Conservation (phyloP, 1,139 yeast genomes). For the Geotrichum fermentans region DNA sequence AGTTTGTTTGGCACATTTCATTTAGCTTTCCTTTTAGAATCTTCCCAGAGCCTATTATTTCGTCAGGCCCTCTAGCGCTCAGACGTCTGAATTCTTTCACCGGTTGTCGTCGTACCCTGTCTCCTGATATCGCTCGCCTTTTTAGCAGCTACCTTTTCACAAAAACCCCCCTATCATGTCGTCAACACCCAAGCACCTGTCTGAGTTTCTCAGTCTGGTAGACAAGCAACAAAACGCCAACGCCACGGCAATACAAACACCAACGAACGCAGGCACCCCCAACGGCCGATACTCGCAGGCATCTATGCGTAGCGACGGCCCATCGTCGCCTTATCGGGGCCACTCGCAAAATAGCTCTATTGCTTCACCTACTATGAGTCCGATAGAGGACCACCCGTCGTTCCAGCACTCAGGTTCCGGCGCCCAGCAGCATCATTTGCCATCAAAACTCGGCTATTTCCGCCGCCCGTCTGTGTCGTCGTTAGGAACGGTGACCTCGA, state of each 20-base stretch:
- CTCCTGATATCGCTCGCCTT: background rate
- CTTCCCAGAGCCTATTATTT: no score
- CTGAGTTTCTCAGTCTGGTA: constrained; percentile 8
- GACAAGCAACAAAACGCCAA: background rate
- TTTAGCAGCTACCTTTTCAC: background rate
- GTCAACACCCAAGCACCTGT: constrained; percentile 6
- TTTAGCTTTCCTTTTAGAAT: no score
- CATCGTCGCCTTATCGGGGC: background rate
- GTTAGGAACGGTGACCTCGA: constrained; percentile 19
- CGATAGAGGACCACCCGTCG: constrained; percentile 1
- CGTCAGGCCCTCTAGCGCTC: no score
- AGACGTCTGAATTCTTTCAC: no score
- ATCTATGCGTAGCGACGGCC: background rate
- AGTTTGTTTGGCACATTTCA: no score
- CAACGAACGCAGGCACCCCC: background rate
- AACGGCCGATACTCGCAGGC: constrained; percentile 1
- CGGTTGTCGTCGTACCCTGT: no score
- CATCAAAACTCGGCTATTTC: background rate
- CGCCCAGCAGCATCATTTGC: constrained; percentile 2
- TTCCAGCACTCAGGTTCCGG: background rate
- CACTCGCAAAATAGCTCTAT: background rate
- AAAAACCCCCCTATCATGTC: background rate
- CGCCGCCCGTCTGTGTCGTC: constrained; percentile 28
- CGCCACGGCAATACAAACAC: background rate
- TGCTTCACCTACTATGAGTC: constrained; percentile 7